phyloP scores from a whole-genome alignment of 75 land plant genomes.

The Ceratopteris richardii region DNA sequence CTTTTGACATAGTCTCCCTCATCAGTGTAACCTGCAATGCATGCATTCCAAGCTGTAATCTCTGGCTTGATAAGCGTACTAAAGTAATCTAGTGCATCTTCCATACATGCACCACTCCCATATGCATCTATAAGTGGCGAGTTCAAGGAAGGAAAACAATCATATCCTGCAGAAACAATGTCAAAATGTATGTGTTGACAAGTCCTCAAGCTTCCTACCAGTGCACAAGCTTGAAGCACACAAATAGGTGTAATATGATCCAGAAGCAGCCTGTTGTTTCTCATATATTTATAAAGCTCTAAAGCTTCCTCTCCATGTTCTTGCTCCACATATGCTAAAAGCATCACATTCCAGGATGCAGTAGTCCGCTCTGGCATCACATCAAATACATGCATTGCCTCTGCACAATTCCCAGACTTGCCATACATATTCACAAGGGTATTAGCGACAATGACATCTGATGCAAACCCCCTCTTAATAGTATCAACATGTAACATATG shows the following conservation, averaged over 20 bases:
- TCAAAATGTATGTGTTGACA: slow-evolving; percentile 8
- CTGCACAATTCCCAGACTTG: background rate
- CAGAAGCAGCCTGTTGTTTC: background rate
- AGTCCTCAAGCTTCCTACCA: background rate
- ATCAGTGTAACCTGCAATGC: slow-evolving; percentile 6
- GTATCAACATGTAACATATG: background rate
- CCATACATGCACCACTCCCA: slow-evolving; percentile 12
- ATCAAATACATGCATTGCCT: background rate
- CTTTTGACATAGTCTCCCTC: background rate
- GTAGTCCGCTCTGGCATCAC: background rate
- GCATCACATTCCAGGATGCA: slow-evolving; percentile 5
- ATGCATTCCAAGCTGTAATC: slow-evolving; percentile 12
- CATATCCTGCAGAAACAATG: background rate
- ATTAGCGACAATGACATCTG: background rate
- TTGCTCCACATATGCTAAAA: background rate
- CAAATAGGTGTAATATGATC: slow-evolving; percentile 1
- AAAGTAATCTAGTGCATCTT: slow-evolving; percentile 5
- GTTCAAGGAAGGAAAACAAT: background rate
- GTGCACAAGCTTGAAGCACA: background rate
- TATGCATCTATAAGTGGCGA: slow-evolving; percentile 7
- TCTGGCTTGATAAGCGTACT: slow-evolving; percentile 3
- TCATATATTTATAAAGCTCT: background rate
- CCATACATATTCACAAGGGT: slow-evolving; percentile 7
- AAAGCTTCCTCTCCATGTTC: background rate
- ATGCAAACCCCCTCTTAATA: background rate